phyloP scores from a whole-genome alignment of 2,329 filamentous ascomycete species.

The Juglanconis juglandina region DNA sequence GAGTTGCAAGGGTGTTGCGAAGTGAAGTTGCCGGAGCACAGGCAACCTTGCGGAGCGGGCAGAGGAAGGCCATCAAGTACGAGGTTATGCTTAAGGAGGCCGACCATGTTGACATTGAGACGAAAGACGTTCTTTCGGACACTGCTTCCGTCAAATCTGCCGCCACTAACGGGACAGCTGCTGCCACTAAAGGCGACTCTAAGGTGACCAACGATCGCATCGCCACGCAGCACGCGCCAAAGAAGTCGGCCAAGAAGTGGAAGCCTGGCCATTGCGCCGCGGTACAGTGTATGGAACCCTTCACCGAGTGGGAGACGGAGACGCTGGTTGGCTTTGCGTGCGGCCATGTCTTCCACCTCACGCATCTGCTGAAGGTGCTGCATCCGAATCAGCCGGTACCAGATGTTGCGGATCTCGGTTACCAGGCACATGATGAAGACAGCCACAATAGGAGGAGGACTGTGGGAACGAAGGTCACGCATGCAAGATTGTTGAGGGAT shows the following conservation, averaged over 20 bases:
- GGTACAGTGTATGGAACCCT: slow-evolving; percentile 50
- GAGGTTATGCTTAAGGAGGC: slow-evolving; percentile 57
- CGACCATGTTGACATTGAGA: slow-evolving; percentile 41
- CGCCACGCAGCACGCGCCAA: slow-evolving; percentile 17
- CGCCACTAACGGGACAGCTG: slow-evolving; percentile 14
- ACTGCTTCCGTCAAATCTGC: slow-evolving; percentile 11
- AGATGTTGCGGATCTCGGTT: slow-evolving; percentile 41
- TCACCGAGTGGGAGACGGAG: slow-evolving; percentile 62
- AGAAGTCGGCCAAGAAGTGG: slow-evolving; percentile 32
- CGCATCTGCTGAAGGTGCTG: slow-evolving; percentile 61
- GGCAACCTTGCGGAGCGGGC: slow-evolving; percentile 72
- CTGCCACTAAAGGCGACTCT: slow-evolving; percentile 18
- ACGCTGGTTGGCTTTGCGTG: slow-evolving; percentile 78
- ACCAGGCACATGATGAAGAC: slow-evolving; percentile 35
- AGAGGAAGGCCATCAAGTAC: slow-evolving; percentile 85
- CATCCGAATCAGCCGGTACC: slow-evolving; percentile 38
- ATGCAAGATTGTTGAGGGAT: slow-evolving; percentile 73
- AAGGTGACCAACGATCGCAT: slow-evolving; percentile 3
- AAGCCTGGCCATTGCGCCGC: slow-evolving; percentile 55
- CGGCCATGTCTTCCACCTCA: slow-evolving; percentile 76
- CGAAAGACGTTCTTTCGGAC: slow-evolving; percentile 35
- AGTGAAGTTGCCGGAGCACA: slow-evolving; percentile 86
- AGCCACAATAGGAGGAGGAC: slow-evolving; percentile 51
- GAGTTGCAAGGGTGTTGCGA: slow-evolving; percentile 79
- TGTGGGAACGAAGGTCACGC: slow-evolving; percentile 83